Evolutionary conservation across 2,329 filamentous ascomycete species (phyloP).

Genomic region (Fusarium sp.): DNA sequence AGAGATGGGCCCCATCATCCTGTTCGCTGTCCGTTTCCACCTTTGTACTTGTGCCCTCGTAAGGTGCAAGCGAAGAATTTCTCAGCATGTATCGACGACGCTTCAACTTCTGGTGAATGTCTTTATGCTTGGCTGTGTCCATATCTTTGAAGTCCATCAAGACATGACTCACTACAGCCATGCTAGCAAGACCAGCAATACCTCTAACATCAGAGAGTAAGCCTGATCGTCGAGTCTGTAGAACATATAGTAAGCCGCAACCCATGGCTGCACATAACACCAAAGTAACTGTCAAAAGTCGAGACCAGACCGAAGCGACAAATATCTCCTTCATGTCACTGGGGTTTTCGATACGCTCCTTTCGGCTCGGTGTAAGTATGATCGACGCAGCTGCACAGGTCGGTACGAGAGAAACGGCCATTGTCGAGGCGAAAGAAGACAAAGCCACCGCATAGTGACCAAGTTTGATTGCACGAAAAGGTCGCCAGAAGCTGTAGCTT

Average conservation of each 20-base stretch:
- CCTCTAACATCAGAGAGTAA: constrained; percentile 76
- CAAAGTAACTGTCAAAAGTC: constrained; percentile 68
- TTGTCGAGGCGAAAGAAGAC: constrained; percentile 72
- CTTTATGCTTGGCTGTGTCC: constrained; percentile 73
- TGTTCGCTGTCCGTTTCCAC: constrained; percentile 57
- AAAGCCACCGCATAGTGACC: constrained; percentile 76
- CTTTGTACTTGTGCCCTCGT: constrained; percentile 61
- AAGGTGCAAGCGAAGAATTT: constrained; percentile 77
- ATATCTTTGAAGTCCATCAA: constrained; percentile 79
- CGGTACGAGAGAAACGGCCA: constrained; percentile 76
- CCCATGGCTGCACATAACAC: constrained; percentile 69
- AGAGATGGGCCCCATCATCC: constrained; percentile 62
- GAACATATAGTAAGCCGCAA: constrained; percentile 67
- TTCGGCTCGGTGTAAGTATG: constrained; percentile 65
- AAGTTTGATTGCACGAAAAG: constrained; percentile 70
- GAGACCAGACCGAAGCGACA: constrained; percentile 69
- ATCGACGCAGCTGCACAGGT: constrained; percentile 74
- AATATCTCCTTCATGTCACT: constrained; percentile 63
- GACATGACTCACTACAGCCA: constrained; percentile 80
- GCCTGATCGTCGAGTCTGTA: constrained; percentile 73
- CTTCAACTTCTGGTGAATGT: constrained; percentile 76
- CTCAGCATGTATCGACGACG: constrained; percentile 75
- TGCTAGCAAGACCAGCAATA: constrained; percentile 78
- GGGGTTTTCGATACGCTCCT: constrained; percentile 56
- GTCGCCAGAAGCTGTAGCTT: constrained; percentile 73